Evolutionary conservation across 176 grass and related monocot genomes (phyloP).

Genomic region (Paspalum notatum): DNA sequence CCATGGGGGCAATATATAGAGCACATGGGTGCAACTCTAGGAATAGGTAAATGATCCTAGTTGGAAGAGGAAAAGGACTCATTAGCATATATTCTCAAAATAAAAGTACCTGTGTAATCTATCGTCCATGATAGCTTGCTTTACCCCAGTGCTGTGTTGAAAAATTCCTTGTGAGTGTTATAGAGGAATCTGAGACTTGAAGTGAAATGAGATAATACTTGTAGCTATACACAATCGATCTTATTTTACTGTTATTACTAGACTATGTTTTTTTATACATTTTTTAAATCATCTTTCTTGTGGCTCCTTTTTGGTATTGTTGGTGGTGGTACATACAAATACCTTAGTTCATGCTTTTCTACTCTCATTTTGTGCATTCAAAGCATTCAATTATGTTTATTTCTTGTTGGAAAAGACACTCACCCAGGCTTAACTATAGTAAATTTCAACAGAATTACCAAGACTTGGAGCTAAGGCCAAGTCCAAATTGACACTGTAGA

Average conservation of each 20-base stretch:
- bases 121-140: constrained; percentile 16
- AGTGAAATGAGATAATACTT: constrained; percentile 1
- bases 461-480: neutral
- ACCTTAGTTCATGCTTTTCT: neutral
- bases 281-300: neutral
- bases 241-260: neutral
- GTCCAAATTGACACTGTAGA: too few species aligned
- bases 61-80: neutral
- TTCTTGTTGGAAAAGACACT: neutral
- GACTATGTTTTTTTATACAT: neutral
- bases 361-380: neutral
- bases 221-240: neutral
- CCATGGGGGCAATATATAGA: neutral
- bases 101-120: neutral
- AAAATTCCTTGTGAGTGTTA: constrained; percentile 8
- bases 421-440: neutral
- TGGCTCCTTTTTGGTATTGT: neutral
- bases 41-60: neutral
- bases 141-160: constrained; percentile 1
- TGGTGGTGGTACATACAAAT: neutral
- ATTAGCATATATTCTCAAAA: neutral
- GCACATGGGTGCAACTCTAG: neutral
- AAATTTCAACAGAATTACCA: neutral
- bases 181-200: neutral
- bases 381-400: neutral